Evolutionary conservation across 2,329 filamentous ascomycete genomes (phyloP).

Genomic region (Fusarium sp.): DNA sequence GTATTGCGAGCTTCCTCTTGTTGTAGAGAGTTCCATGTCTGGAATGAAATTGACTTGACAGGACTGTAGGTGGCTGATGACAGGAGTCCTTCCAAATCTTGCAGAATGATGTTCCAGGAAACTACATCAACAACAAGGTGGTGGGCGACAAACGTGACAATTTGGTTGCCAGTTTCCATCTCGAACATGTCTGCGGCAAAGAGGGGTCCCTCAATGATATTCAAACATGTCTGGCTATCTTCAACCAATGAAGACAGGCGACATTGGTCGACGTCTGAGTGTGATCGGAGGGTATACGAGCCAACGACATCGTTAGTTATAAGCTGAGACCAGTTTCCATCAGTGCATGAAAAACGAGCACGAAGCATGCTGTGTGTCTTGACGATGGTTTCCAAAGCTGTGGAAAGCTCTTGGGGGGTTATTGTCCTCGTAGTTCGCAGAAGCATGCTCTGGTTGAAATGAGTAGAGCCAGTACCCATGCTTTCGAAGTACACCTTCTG

Average conservation of each 20-base stretch:
- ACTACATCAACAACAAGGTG: constrained; percentile 62
- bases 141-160: constrained; percentile 53
- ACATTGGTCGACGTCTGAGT: not conserved
- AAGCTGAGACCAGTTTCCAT: constrained; percentile 20
- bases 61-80: constrained; percentile 48
- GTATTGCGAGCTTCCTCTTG: not conserved
- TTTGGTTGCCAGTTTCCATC: constrained; percentile 21
- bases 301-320: constrained; percentile 13
- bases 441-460: constrained; percentile 43
- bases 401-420: not conserved
- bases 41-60: constrained; percentile 17
- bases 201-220: constrained; percentile 16
- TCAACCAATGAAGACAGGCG: not conserved
- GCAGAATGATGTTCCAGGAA: constrained; percentile 60
- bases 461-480: constrained; percentile 10
- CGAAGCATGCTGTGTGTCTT: constrained; percentile 40
- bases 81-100: constrained; percentile 55
- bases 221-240: constrained; percentile 15
- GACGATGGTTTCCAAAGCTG: constrained; percentile 19
- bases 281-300: constrained; percentile 14
- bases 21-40: constrained; percentile 56
- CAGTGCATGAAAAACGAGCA: constrained; percentile 14
- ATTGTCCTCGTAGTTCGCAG: constrained; percentile 13
- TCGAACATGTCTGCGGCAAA: constrained; percentile 40
- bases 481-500: constrained; percentile 34